These are phyloP conservation scores for Auricularia auricula-judae DNA, from an alignment of 768 basidiomycete species.

Conservation along the genomic window DNA sequence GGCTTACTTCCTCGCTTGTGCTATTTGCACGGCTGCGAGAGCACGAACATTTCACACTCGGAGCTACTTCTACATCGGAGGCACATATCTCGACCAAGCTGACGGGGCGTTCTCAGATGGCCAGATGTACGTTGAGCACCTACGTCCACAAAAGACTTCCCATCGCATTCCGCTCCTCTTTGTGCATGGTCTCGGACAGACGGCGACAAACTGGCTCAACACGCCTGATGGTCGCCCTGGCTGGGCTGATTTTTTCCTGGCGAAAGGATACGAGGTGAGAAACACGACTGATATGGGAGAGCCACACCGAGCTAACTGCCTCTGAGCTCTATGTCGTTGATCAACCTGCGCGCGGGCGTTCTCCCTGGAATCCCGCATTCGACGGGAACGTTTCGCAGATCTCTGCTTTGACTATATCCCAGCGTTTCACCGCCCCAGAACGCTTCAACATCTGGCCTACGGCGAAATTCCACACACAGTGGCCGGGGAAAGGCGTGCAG, in stretches of 20 bases:
- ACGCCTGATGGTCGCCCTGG: background rate
- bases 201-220: background rate
- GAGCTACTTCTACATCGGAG: background rate
- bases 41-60: background rate
- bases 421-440: slow-evolving; percentile 17
- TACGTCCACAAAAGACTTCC: background rate
- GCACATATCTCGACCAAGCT: background rate
- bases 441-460: slow-evolving; percentile 33
- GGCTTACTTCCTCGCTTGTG: too few species aligned
- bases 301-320: background rate
- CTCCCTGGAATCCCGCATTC: background rate
- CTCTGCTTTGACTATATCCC: background rate
- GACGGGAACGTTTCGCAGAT: background rate
- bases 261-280: background rate
- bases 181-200: background rate
- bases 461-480: slow-evolving; percentile 36
- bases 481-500: slow-evolving; percentile 39
- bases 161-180: background rate
- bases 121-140: background rate
- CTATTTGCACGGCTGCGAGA: too few species aligned
- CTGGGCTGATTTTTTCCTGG: background rate
- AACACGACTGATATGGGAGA: too few species aligned
- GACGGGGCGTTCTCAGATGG: background rate
- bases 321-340: background rate
- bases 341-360: background rate